phyloP scores from a whole-genome alignment of 2,329 filamentous ascomycete genomes.

The Cordyceps javanica region DNA sequence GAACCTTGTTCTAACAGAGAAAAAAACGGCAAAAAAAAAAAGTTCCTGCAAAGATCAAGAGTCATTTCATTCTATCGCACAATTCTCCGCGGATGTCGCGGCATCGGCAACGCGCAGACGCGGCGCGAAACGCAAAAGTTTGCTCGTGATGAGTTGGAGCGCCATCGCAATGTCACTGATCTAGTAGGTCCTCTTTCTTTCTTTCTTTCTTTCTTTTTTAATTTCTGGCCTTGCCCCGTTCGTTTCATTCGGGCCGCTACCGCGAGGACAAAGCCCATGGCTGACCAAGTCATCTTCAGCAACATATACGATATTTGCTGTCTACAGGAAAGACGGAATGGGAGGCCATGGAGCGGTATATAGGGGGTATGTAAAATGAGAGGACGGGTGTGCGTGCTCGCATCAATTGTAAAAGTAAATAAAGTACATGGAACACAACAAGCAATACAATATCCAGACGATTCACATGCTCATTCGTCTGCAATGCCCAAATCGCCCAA shows the following conservation, averaged over 20 bases:
- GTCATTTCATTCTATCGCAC: slow-evolving; percentile 52
- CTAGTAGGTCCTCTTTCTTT: slow-evolving; percentile 35
- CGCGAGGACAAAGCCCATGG: neutral
- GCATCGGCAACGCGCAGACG: slow-evolving; percentile 44
- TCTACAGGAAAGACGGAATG: slow-evolving; percentile 61
- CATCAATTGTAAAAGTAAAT: slow-evolving; percentile 8
- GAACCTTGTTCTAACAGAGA: too few relatives aligned
- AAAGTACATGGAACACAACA: neutral
- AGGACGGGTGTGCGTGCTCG: neutral
- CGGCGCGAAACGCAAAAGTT: slow-evolving; percentile 50
- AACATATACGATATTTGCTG: slow-evolving; percentile 56
- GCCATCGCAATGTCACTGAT: slow-evolving; percentile 50
- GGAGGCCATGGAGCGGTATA: slow-evolving; percentile 51
- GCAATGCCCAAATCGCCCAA: neutral
- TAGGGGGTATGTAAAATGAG: slow-evolving; percentile 29
- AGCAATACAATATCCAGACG: neutral
- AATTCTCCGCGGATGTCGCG: slow-evolving; percentile 48
- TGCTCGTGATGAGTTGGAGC: slow-evolving; percentile 56
- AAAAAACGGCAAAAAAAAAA: neutral
- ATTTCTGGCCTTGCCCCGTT: too few relatives aligned
- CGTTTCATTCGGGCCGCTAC: too few relatives aligned
- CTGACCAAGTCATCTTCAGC: slow-evolving; percentile 28
- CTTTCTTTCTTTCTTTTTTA: neutral
- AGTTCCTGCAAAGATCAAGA: slow-evolving; percentile 52
- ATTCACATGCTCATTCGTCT: neutral